These are phyloP conservation scores for Balamuthia mandrillaris DNA, from an alignment of 208 protist genomes.

Conservation along the genomic window DNA sequence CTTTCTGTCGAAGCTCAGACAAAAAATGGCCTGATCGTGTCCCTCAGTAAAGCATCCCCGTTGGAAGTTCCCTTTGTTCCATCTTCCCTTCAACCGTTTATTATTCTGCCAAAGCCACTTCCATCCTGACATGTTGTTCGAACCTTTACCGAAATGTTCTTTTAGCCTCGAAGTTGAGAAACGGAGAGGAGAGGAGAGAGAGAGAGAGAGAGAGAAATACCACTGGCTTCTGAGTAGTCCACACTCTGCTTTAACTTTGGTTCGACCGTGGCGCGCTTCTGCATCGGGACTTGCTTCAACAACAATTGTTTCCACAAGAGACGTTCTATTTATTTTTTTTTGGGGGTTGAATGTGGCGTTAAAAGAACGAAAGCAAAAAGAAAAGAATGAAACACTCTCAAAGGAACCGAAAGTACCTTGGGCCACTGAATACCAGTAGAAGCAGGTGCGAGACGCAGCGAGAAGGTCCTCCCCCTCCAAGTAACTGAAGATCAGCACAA, in stretches of 20 bases:
- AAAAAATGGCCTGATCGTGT: constrained; percentile 23
- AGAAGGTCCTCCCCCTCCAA: background rate
- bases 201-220: background rate
- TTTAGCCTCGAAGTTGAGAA: background rate
- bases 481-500: constrained; percentile 28
- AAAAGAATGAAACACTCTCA: too few species aligned
- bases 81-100: background rate
- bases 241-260: too few species aligned
- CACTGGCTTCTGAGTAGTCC: too few species aligned
- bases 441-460: background rate
- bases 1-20: background rate
- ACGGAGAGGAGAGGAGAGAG: background rate
- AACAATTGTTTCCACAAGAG: too few species aligned
- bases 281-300: too few species aligned
- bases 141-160: background rate
- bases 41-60: background rate
- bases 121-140: background rate
- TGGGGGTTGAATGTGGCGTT: too few species aligned
- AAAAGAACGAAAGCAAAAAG: too few species aligned
- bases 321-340: too few species aligned
- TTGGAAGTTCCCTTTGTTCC: background rate
- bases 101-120: too few species aligned
- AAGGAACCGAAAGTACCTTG: too few species aligned
- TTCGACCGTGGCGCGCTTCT: too few species aligned
- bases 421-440: constrained; percentile 3